Evolutionary conservation across 306 rosid genomes (phyloP).

Genomic region (Aeschynomene evenia): DNA sequence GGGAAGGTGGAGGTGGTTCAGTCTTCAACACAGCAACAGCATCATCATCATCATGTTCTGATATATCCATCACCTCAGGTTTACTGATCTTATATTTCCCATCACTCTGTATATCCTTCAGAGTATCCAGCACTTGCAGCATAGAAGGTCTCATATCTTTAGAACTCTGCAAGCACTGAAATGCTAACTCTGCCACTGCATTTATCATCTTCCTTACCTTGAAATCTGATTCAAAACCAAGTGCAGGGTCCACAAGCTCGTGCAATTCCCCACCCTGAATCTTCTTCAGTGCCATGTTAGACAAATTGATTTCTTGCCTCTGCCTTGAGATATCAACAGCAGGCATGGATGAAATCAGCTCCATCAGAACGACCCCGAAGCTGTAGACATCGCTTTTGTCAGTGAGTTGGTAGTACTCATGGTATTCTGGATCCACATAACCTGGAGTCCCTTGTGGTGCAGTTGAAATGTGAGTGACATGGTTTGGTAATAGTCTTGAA

Average conservation of each 20-base stretch:
- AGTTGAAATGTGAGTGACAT: constrained; percentile 46
- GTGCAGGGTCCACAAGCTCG: constrained; percentile 64
- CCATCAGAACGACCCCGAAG: constrained; percentile 85
- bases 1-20: constrained; percentile 54
- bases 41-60: constrained; percentile 43
- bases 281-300: constrained; percentile 74
- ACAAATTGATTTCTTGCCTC: constrained; percentile 67
- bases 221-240: constrained; percentile 60
- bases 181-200: constrained; percentile 79
- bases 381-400: constrained; percentile 82
- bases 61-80: constrained; percentile 43
- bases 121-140: constrained; percentile 51
- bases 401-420: constrained; percentile 62
- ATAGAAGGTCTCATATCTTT: constrained; percentile 71
- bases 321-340: constrained; percentile 79
- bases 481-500: constrained; percentile 33
- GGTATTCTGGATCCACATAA: constrained; percentile 48
- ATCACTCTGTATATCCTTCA: constrained; percentile 45
- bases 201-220: constrained; percentile 51
- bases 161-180: constrained; percentile 69
- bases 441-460: constrained; percentile 57
- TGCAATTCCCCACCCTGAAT: constrained; percentile 55
- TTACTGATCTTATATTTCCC: constrained; percentile 26
- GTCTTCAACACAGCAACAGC: constrained; percentile 43
- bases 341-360: constrained; percentile 72